A percentile compares a stretch with the other conserved stretches of the same genome.
These are phyloP conservation scores for Aspergillus taichungensis DNA, from an alignment of 495 filamentous ascomycete species.

Conservation along the genomic window DNA sequence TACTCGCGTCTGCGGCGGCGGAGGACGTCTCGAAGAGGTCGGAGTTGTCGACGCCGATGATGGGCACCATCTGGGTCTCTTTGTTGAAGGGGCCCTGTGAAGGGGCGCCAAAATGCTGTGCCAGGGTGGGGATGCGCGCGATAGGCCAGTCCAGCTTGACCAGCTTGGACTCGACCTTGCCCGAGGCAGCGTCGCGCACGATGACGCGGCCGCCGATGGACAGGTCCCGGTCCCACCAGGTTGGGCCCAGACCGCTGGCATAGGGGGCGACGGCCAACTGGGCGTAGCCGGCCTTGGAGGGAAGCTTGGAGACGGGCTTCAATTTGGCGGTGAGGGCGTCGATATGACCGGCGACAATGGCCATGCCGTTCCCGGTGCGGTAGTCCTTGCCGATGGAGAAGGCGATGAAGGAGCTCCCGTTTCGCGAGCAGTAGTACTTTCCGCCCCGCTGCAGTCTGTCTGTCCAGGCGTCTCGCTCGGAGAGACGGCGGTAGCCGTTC, in stretches of 20 bases:
- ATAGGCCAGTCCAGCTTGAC: conserved; percentile 92
- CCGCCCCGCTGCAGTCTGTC: conserved; percentile 67
- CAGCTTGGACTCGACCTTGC: conserved; percentile 73
- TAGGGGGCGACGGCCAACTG: conserved; percentile 91
- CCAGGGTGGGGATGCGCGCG: conserved; percentile 84
- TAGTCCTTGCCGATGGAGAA: conserved; percentile 79
- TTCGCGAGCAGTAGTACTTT: conserved; percentile 82
- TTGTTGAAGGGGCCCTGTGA: conserved; percentile 71
- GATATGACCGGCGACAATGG: conserved; percentile 78
- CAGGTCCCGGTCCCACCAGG: conserved; percentile 94
- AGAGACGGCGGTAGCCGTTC: conserved; percentile 68
- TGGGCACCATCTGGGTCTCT: conserved; percentile 91
- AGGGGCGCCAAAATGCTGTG: conserved; percentile 83
- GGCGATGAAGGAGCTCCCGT: conserved; percentile 78
- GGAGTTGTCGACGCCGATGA: conserved; percentile 79
- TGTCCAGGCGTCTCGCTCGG: conserved; percentile 69
- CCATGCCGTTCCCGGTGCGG: conserved; percentile 74
- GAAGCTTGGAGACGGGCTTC: conserved; percentile 82
- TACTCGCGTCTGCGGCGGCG: conserved; percentile 18
- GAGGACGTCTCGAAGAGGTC: conserved; percentile 36
- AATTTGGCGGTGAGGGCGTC: conserved; percentile 82
- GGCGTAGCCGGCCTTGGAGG: conserved; percentile 71
- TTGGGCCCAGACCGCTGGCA: conserved; percentile 72
- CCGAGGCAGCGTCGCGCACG: conserved; percentile 59
- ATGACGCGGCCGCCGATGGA: conserved; percentile 83